Percentiles rank a stretch among this genome's conserved stretches.
These are phyloP conservation scores for Hypoxylon sp. DNA, from an alignment of 2,329 filamentous ascomycete species.

Conservation along the genomic window DNA sequence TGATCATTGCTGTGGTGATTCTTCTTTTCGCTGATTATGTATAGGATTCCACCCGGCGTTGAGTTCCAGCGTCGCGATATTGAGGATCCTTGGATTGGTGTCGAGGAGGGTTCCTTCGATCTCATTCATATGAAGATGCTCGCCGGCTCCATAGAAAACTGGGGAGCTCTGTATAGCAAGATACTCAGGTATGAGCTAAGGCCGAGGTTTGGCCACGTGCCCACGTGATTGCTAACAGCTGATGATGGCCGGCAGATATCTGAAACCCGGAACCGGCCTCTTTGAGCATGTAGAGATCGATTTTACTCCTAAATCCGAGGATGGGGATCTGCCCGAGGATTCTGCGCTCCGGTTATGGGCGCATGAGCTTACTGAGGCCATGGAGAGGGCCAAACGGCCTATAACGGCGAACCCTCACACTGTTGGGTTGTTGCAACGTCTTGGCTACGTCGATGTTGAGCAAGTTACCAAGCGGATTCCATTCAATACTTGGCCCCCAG, in stretches of 20 bases:
- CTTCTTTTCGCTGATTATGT: conserved; percentile 31
- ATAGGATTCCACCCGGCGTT: conserved; percentile 77
- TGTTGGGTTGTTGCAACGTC: conserved; percentile 70
- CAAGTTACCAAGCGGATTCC: conserved; percentile 77
- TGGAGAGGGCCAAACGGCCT: conserved; percentile 72
- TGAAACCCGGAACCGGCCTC: conserved; percentile 79
- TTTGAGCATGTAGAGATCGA: conserved; percentile 94
- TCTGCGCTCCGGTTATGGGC: conserved; percentile 78
- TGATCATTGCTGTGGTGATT: conserved; percentile 20
- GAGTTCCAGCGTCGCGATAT: conserved; percentile 80
- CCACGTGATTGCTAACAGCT: conserved; percentile 33
- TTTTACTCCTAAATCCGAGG: conserved; percentile 79
- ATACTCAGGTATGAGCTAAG: conserved; percentile 67
- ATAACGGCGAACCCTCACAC: conserved; percentile 71
- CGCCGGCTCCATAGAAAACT: conserved; percentile 80
- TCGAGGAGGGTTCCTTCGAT: conserved; percentile 74
- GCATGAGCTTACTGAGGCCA: conserved; percentile 74
- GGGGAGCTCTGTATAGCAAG: conserved; percentile 79
- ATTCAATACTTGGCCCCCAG: conserved; percentile 78
- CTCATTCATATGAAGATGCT: conserved; percentile 86
- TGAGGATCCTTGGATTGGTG: conserved; percentile 75
- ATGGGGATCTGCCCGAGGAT: conserved; percentile 68
- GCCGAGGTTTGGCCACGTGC: conserved; percentile 48
- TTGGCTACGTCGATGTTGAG: conserved; percentile 84
- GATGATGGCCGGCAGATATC: conserved; percentile 66